Evolutionary conservation across 192 early-diverging fungal species (phyloP), one percentile per base, ranked within the genome.

Genomic region (Polychytrium aggregatum): DNA sequence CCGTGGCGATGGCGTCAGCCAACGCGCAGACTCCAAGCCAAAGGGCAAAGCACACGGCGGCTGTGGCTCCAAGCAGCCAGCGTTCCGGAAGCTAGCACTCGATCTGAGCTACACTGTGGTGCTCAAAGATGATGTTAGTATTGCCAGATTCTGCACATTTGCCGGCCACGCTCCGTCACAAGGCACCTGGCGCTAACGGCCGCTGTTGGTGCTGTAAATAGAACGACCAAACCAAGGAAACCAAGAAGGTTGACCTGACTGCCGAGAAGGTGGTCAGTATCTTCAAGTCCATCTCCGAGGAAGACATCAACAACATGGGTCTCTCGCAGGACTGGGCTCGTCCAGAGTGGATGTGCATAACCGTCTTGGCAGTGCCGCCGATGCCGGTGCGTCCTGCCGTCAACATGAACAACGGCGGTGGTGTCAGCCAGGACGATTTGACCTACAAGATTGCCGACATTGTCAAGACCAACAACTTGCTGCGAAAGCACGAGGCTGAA

Each of bases 311-410:
- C 41, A 71, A 72, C 50, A 86, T 98, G 82, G 95, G 92, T 22
- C 64, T 98, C 20, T 81, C 83, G 46, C 79, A 84, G 26, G 78
- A 90, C 50, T 97, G 74, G 71, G 92, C 93, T 14, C 78, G 92
- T 14, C 95, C 95, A 9, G 95, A 96, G 63, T 98, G 95, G 95
- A 93, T 98, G 90, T 74, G 97, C 44, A 74, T 94, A 46, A 86
- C 89, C 5, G 83, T 90, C 16, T 71, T 98, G 51, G 88, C 95
- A 16, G 92, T 97, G 7, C 90, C 96, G 33, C 96, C 96, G 1
- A 88, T 90, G 69, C 74, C 92, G 5, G 96, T 98, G 24, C 88
- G 96, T 37, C 96, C 96, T 17, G 89, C 90, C 57, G 88, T 97
- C 60, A 80, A 83, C 54, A 87, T 91, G 82, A 89, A 93, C 44